Percentiles rank a stretch among this genome's conserved stretches.
These are phyloP conservation scores for Plenodomus biglobosus DNA, from an alignment of 2,329 filamentous ascomycete genomes.

Conservation along the genomic window DNA sequence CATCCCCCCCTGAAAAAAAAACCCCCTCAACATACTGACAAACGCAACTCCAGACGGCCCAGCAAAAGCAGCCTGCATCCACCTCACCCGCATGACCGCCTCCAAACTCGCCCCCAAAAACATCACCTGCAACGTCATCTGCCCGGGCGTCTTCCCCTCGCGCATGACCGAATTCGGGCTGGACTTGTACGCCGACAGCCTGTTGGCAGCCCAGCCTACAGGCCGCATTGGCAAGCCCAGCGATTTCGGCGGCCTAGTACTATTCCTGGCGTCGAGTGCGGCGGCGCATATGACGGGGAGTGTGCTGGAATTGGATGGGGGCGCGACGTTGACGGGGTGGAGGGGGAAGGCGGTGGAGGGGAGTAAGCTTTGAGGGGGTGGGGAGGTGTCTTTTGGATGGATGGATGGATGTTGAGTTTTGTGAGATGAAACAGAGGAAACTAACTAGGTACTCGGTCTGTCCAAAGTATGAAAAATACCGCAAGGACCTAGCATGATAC, in stretches of 20 bases:
- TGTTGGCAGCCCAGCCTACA: constrained; percentile 51
- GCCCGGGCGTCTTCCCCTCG: constrained; percentile 53
- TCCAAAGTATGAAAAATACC: too few species aligned
- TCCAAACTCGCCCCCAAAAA: constrained; percentile 55
- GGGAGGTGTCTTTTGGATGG: neutral
- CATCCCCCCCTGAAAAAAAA: neutral
- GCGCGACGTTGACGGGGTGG: constrained; percentile 48
- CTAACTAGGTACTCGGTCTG: too few species aligned
- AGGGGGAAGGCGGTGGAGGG: constrained; percentile 35
- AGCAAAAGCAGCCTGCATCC: constrained; percentile 57
- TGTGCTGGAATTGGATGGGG: constrained; percentile 53
- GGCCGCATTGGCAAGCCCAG: constrained; percentile 52
- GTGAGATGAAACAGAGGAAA: too few species aligned
- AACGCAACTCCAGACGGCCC: constrained; percentile 46
- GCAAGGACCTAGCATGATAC: too few species aligned
- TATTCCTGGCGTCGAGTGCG: constrained; percentile 48
- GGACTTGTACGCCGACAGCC: constrained; percentile 51
- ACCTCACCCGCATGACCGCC: constrained; percentile 55
- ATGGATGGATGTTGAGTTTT: neutral
- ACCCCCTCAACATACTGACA: neutral
- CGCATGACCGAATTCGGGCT: constrained; percentile 59
- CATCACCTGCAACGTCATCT: constrained; percentile 54
- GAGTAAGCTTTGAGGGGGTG: constrained; percentile 28
- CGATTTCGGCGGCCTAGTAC: constrained; percentile 51
- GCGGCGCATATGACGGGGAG: constrained; percentile 51